Conservation (phyloP, 1,139 yeast genomes). For the Suhomyces bribrorum region DNA sequence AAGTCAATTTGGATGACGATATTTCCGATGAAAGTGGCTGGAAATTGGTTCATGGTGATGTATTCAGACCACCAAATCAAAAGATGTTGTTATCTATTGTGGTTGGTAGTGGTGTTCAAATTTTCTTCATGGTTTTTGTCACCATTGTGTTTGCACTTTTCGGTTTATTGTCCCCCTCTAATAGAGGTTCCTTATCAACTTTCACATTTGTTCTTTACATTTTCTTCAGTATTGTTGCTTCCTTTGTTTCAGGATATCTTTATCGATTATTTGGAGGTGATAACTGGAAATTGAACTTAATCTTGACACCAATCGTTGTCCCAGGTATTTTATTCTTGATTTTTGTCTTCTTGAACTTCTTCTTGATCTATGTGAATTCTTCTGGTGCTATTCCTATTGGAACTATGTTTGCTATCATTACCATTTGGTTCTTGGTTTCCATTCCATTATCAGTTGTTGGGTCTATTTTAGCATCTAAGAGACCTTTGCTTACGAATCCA, state of each 20-base stretch:
- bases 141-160: constrained; percentile 82
- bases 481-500: constrained; percentile 61
- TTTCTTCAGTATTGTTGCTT: constrained; percentile 75
- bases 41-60: constrained; percentile 95
- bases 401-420: constrained; percentile 77
- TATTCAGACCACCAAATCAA: constrained; percentile 80
- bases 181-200: constrained; percentile 90
- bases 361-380: constrained; percentile 73
- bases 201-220: constrained; percentile 84
- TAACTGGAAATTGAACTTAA: constrained; percentile 83
- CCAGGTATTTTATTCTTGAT: constrained; percentile 73
- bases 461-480: constrained; percentile 72
- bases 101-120: constrained; percentile 87
- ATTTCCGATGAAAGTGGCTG: constrained; percentile 95
- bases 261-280: constrained; percentile 93
- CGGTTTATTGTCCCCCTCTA: constrained; percentile 90
- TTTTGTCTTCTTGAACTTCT: constrained; percentile 75
- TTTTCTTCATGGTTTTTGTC: constrained; percentile 72
- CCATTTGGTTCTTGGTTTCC: constrained; percentile 83
- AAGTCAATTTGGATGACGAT: constrained; percentile 83
- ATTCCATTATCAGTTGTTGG: constrained; percentile 84
- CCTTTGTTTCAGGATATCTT: constrained; percentile 80
- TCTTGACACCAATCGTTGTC: constrained; percentile 78
- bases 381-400: constrained; percentile 97
- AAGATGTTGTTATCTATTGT: constrained; percentile 74